These are phyloP conservation scores for Nidula microcarpa DNA, from an alignment of 768 basidiomycete genomes.

Conservation along the genomic window DNA sequence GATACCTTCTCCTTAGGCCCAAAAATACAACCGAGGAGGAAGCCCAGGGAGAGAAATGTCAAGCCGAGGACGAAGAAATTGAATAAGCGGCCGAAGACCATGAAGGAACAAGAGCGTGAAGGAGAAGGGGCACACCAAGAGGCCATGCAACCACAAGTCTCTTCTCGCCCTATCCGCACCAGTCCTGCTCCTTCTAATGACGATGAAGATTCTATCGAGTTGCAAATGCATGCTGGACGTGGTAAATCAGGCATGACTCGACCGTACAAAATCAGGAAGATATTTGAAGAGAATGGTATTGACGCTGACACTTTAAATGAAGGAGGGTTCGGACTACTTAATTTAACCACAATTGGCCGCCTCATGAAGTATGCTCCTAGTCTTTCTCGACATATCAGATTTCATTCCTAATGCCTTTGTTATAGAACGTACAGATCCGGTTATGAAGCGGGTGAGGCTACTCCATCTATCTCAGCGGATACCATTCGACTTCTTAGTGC, in stretches of 20 bases:
- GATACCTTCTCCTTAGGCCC: slow-evolving; percentile 18
- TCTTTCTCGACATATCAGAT: neutral
- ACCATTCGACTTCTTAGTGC: slow-evolving; percentile 43
- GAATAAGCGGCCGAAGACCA: too few relatives aligned
- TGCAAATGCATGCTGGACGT: too few relatives aligned
- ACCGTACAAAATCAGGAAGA: slow-evolving; percentile 11
- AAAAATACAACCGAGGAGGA: slow-evolving; percentile 35
- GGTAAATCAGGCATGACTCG: slow-evolving; percentile 10
- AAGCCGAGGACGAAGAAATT: slow-evolving; percentile 13
- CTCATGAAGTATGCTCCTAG: slow-evolving; percentile 31
- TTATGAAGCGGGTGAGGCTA: slow-evolving; percentile 9
- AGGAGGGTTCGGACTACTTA: slow-evolving; percentile 46
- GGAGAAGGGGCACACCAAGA: too few relatives aligned
- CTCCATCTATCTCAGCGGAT: slow-evolving; percentile 44
- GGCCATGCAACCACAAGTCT: too few relatives aligned
- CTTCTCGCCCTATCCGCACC: too few relatives aligned
- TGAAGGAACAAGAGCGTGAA: too few relatives aligned
- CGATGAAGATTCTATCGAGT: too few relatives aligned
- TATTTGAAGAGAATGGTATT: slow-evolving; percentile 42
- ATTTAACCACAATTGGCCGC: slow-evolving; percentile 33
- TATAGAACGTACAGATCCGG: slow-evolving; percentile 10
- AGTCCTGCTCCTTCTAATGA: slow-evolving; percentile 7
- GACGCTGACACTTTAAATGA: slow-evolving; percentile 36
- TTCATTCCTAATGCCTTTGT: neutral
- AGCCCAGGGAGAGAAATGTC: slow-evolving; percentile 9